Conservation (phyloP, 257 asterid species). For the Lithospermum erythrorhizon region DNA sequence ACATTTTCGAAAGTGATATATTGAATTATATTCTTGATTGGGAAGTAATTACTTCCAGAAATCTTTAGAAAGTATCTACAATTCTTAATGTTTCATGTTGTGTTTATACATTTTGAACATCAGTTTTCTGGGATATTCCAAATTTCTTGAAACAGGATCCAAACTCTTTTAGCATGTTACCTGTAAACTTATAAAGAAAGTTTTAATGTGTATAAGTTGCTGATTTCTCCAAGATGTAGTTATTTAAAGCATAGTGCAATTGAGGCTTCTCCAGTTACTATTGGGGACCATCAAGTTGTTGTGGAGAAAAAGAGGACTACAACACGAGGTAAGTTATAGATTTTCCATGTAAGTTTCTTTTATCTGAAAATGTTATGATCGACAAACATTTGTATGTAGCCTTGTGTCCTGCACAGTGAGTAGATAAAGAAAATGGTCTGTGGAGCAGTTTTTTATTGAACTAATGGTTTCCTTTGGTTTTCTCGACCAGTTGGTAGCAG, state of each 20-base stretch:
- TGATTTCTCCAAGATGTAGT: background rate
- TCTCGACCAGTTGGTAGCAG: constrained; percentile 43
- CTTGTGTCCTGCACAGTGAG: background rate
- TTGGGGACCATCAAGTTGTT: constrained; percentile 48
- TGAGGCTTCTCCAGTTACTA: constrained; percentile 66
- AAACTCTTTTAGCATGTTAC: background rate
- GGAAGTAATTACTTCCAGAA: too few relatives aligned
- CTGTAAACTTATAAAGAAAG: background rate
- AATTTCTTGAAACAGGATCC: too few relatives aligned
- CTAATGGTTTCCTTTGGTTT: constrained; percentile 5
- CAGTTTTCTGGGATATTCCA: too few relatives aligned
- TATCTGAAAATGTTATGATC: background rate
- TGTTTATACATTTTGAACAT: too few relatives aligned
- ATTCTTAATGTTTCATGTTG: too few relatives aligned
- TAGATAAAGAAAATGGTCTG: background rate
- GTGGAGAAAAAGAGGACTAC: constrained; percentile 80
- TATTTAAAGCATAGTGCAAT: background rate
- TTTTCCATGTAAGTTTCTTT: constrained; percentile 1
- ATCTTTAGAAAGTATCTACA: too few relatives aligned
- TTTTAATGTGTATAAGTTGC: background rate
- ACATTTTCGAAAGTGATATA: too few relatives aligned
- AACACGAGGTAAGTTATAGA: constrained; percentile 44
- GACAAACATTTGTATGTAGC: background rate
- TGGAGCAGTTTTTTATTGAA: background rate
- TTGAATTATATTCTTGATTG: too few relatives aligned